Percentiles rank a stretch among this genome's conserved stretches.
These are phyloP conservation scores for Microsporum audouinii DNA, from an alignment of 2,329 filamentous ascomycete genomes.

Conservation along the genomic window DNA sequence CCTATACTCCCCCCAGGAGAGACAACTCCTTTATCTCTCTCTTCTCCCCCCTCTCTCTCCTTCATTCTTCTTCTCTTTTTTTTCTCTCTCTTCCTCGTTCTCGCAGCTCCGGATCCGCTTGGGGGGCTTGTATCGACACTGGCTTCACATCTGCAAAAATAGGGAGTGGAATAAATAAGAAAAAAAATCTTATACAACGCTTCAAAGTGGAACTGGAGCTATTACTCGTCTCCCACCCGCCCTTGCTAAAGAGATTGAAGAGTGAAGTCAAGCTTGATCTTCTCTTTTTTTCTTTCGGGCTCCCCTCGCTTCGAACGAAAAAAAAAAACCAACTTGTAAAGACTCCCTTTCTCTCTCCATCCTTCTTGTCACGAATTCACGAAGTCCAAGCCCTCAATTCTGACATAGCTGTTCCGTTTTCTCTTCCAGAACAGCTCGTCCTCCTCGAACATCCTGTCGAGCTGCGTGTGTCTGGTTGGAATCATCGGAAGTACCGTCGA, in stretches of 20 bases:
- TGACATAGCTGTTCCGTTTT: not conserved
- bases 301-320: conserved; percentile 7
- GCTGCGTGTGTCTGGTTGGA: not conserved
- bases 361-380: not conserved
- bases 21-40: conserved; percentile 8
- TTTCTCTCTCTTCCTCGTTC: conserved; percentile 16
- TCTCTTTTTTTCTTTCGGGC: not conserved
- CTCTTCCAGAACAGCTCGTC: not conserved
- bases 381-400: not conserved
- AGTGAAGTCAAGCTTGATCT: not conserved
- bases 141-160: not conserved
- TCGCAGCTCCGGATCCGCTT: conserved; percentile 1
- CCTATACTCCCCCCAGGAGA: conserved; percentile 9
- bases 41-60: conserved; percentile 4
- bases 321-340: not conserved
- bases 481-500: not conserved
- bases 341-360: not conserved
- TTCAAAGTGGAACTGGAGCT: not conserved
- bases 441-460: not conserved
- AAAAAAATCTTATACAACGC: not conserved
- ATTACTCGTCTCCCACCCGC: conserved; percentile 12
- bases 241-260: not conserved
- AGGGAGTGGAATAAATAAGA: conserved; percentile 1
- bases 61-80: conserved; percentile 11
- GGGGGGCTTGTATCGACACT: conserved; percentile 9